Conservation (phyloP, 2,329 filamentous ascomycete species). For the Hypoxylon sp. region DNA sequence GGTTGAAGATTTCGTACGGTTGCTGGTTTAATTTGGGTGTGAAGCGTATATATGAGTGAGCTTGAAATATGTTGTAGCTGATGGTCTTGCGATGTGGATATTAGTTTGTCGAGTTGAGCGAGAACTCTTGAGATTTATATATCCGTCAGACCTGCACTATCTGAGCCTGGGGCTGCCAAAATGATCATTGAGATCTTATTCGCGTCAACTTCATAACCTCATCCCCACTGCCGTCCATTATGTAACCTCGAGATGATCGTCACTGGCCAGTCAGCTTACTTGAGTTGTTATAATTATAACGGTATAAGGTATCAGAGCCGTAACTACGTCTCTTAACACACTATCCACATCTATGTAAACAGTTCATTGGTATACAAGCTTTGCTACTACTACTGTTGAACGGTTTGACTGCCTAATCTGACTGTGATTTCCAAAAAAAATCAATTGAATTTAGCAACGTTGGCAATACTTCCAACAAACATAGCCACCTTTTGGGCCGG, state of each 20-base stretch:
- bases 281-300: background rate
- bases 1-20: background rate
- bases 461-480: background rate
- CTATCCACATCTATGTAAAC: background rate
- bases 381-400: background rate
- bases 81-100: conserved; percentile 1
- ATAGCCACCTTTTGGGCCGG: no score
- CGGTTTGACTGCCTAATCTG: background rate
- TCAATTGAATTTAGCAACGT: background rate
- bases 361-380: background rate
- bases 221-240: background rate
- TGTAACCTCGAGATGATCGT: background rate
- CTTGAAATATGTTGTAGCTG: background rate
- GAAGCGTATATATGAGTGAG: background rate
- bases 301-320: no score
- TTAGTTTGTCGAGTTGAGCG: background rate
- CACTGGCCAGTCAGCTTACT: conserved; percentile 12
- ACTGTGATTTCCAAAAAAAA: background rate
- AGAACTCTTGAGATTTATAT: conserved; percentile 3
- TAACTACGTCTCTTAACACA: background rate
- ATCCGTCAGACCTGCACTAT: background rate
- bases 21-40: background rate
- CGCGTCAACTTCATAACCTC: background rate
- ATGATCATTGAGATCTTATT: background rate
- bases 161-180: background rate